phyloP scores from a whole-genome alignment of 345 rosid species.

The Lenwebbia sp. region DNA sequence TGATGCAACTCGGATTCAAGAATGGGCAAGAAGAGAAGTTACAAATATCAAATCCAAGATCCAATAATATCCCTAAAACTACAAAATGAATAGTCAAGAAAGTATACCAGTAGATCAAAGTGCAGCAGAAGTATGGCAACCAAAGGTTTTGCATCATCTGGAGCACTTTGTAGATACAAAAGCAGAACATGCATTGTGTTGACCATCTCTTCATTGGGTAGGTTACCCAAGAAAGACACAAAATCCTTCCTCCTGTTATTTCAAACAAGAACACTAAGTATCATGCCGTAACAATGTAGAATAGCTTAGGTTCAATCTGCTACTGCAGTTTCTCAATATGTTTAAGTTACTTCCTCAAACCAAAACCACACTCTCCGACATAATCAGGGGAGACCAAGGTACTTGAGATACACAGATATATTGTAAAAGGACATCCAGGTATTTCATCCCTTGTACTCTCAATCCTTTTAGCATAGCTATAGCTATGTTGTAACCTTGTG shows the following conservation, averaged over 20 bases:
- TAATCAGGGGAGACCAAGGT: neutral
- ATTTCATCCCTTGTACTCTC: neutral
- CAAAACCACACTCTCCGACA: neutral
- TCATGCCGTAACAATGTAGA: neutral
- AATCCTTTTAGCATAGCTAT: neutral
- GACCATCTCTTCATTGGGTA: conserved; percentile 27
- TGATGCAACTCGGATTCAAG: neutral
- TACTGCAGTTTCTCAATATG: neutral
- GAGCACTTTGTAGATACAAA: conserved; percentile 29
- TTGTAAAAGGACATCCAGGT: neutral
- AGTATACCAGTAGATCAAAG: conserved; percentile 37
- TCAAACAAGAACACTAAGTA: neutral
- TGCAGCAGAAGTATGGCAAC: conserved; percentile 38
- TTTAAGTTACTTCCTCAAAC: neutral
- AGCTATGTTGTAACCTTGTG: neutral
- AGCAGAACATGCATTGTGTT: conserved; percentile 31
- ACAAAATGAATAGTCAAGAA: neutral
- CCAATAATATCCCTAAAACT: neutral
- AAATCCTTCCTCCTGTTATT: conserved; percentile 31
- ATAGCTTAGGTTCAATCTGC: neutral
- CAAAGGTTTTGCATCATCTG: conserved; percentile 24
- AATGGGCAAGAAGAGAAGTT: neutral
- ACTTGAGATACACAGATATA: neutral
- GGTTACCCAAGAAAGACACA: conserved; percentile 10
- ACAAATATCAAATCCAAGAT: neutral